Conservation (phyloP, 192 early-diverging fungal genomes). For the Coemansia sp. region DNA sequence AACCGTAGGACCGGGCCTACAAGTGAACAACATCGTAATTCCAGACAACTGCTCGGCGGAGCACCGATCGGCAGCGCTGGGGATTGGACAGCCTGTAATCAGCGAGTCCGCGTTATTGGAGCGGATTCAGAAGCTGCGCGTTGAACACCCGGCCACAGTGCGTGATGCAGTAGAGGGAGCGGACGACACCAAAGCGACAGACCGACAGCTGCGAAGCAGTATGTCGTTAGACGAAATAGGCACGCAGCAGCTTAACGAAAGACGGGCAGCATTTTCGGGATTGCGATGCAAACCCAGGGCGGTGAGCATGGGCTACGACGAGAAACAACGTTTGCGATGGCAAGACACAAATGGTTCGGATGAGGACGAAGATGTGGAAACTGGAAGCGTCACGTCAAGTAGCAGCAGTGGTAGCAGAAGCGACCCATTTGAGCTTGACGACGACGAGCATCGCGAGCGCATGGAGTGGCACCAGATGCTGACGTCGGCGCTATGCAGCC, state of each 20-base stretch:
- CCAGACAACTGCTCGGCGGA: conserved; percentile 18
- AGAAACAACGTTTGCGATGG: not conserved
- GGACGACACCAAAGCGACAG: not conserved
- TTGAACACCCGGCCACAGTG: not conserved
- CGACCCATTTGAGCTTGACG: conserved; percentile 17
- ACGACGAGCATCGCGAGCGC: conserved; percentile 63
- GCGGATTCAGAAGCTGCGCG: conserved; percentile 10
- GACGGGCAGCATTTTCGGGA: not conserved
- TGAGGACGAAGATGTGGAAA: conserved; percentile 1
- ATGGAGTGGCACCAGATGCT: conserved; percentile 87
- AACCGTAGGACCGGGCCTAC: not conserved
- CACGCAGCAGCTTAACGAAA: not conserved
- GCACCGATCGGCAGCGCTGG: conserved; percentile 11
- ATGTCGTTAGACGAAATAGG: conserved; percentile 26
- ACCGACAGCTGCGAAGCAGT: conserved; percentile 24
- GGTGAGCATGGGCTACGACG: not conserved
- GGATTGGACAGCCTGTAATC: conserved; percentile 16
- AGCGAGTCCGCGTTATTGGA: conserved; percentile 28
- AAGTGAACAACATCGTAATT: conserved; percentile 21
- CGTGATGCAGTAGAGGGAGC: not conserved
- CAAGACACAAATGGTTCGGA: not conserved
- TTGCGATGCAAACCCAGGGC: not conserved
- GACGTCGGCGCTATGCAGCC: conserved; percentile 73
- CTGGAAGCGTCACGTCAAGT: not conserved
- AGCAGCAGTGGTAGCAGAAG: not conserved